A percentile compares a stretch with the other conserved stretches of the same genome.
Evolutionary conservation across 177 flowering plant genomes (phyloP).

Genomic region (Vitis hybrid): DNA sequence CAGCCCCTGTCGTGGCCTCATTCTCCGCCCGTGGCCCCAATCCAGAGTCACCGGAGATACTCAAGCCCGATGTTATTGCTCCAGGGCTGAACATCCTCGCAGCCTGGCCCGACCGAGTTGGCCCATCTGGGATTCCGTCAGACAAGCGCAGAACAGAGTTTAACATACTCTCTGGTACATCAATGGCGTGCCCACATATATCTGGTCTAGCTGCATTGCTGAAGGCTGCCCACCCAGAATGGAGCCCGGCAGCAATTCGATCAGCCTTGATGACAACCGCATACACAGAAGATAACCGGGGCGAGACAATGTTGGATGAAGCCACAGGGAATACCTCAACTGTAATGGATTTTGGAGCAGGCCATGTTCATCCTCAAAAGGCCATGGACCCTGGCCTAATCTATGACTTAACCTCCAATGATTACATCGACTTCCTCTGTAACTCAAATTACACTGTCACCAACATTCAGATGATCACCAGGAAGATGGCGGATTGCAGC

Average conservation of each 20-base stretch:
- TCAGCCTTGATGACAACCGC: conserved; percentile 95
- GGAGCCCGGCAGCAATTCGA: conserved; percentile 89
- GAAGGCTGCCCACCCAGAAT: conserved; percentile 87
- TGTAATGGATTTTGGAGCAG: conserved; percentile 75
- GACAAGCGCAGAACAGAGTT: conserved; percentile 74
- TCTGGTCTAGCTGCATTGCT: conserved; percentile 88
- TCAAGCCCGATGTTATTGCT: conserved; percentile 92
- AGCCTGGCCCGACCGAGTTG: conserved; percentile 86
- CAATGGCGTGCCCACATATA: conserved; percentile 98
- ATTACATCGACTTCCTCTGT: conserved; percentile 81
- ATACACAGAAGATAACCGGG: conserved; percentile 57
- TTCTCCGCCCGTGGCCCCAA: conserved; percentile 94
- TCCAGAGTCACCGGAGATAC: conserved; percentile 70
- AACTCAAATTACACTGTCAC: conserved; percentile 67
- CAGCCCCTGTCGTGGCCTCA: conserved; percentile 90
- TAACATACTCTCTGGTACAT: conserved; percentile 88
- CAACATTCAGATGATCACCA: conserved; percentile 53
- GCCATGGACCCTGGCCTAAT: conserved; percentile 91
- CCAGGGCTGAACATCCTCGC: conserved; percentile 96
- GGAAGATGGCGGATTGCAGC: conserved; percentile 57
- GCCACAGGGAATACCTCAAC: conserved; percentile 68
- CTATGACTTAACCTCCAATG: conserved; percentile 56
- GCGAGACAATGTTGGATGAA: conserved; percentile 68
- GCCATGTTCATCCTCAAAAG: conserved; percentile 83
- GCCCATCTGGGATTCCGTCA: conserved; percentile 65